Conservation (phyloP, 2,329 filamentous ascomycete species). For the Fusarium pininemorale region DNA sequence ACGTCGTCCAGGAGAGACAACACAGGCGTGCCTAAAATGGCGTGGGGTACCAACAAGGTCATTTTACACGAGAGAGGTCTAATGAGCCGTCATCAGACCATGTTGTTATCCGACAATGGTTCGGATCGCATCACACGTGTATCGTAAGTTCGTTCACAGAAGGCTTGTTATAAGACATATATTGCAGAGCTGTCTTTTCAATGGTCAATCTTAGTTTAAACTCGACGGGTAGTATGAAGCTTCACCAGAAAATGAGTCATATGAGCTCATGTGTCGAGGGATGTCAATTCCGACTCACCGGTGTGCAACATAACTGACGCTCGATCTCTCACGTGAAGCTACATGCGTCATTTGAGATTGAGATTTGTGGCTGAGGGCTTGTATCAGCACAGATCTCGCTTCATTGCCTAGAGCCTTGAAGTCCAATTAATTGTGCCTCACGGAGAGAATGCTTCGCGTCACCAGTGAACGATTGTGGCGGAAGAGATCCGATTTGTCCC, state of each 20-base stretch:
- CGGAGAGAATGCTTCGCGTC: not conserved
- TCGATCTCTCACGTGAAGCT: too few relatives aligned
- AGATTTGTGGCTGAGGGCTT: not conserved
- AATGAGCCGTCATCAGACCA: too few relatives aligned
- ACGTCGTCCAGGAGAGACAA: fast-evolving
- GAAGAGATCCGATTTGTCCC: not conserved
- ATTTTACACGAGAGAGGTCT: not conserved
- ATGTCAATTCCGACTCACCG: not conserved
- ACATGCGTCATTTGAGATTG: fast-evolving
- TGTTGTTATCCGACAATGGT: fast-evolving
- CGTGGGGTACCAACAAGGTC: not conserved
- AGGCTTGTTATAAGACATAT: not conserved
- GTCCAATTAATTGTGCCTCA: fast-evolving
- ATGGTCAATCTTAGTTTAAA: not conserved
- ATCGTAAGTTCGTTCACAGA: too few relatives aligned
- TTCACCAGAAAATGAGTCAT: not conserved
- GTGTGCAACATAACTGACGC: too few relatives aligned
- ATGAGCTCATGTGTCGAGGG: not conserved
- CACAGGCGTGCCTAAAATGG: fast-evolving
- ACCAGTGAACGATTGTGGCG: not conserved
- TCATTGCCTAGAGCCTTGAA: fast-evolving
- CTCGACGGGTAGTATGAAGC: fast-evolving
- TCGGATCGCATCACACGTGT: too few relatives aligned
- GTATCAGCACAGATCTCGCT: not conserved
- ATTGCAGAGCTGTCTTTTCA: not conserved